phyloP scores from a whole-genome alignment of 1,284 basidiomycete species.

The Sanguinoderma infundibulare region DNA sequence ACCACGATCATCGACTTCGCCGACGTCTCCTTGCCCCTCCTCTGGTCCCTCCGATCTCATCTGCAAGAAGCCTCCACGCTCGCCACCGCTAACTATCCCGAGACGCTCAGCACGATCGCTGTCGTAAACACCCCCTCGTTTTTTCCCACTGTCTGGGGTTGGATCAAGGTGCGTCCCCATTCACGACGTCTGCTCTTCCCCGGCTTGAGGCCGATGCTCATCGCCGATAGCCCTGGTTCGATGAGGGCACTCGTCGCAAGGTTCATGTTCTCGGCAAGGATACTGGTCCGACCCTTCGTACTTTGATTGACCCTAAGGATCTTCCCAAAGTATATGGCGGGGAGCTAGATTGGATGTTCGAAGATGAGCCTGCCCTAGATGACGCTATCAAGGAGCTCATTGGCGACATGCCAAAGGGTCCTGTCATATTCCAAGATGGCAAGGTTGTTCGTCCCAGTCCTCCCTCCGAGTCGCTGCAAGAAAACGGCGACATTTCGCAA shows the following conservation, averaged over 20 bases:
- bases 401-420: constrained; percentile 55
- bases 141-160: constrained; percentile 79
- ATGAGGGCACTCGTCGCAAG: constrained; percentile 74
- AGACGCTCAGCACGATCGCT: constrained; percentile 66
- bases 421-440: constrained; percentile 52
- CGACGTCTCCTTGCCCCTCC: constrained; percentile 58
- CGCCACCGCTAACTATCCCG: constrained; percentile 80
- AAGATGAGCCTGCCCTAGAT: constrained; percentile 65
- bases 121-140: constrained; percentile 79
- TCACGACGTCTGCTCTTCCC: background rate
- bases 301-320: constrained; percentile 57
- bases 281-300: constrained; percentile 51
- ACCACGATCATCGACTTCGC: constrained; percentile 78
- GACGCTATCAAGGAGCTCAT: constrained; percentile 48
- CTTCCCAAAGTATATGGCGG: constrained; percentile 74
- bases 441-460: constrained; percentile 29
- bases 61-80: constrained; percentile 75
- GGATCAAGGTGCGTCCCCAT: constrained; percentile 63
- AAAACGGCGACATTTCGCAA: background rate
- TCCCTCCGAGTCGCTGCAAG: background rate
- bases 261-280: constrained; percentile 69
- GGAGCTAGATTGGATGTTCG: constrained; percentile 66
- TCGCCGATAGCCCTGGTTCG: constrained; percentile 65
- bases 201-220: background rate
- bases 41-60: constrained; percentile 73